These are phyloP conservation scores for Cryptosporidium sp. DNA, from an alignment of 169 alveolate species.

Conservation along the genomic window DNA sequence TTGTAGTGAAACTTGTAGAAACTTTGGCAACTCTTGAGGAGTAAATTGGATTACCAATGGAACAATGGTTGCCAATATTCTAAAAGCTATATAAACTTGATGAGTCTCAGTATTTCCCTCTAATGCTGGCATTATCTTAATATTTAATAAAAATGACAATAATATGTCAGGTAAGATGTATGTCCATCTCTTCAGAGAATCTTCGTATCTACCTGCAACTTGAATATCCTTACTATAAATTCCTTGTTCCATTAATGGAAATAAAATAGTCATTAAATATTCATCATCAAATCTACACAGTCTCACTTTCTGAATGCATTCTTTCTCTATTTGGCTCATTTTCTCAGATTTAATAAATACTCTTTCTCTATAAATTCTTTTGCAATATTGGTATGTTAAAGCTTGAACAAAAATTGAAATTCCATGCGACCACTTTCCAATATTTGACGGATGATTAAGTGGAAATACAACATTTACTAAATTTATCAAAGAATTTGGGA, in stretches of 20 bases:
- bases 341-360: background rate
- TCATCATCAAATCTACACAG: constrained; percentile 72
- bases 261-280: constrained; percentile 23
- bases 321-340: background rate
- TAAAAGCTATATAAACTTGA: constrained; percentile 58
- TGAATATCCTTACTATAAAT: constrained; percentile 62
- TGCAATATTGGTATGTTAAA: constrained; percentile 68
- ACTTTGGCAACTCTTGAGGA: constrained; percentile 47
- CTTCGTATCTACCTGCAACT: constrained; percentile 55
- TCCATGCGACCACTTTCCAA: constrained; percentile 67
- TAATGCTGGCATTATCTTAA: constrained; percentile 57
- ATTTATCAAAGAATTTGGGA: constrained; percentile 2
- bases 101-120: constrained; percentile 55
- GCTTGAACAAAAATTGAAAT: constrained; percentile 63
- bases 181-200: constrained; percentile 66
- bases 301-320: background rate
- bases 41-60: constrained; percentile 62
- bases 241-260: constrained; percentile 72
- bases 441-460: constrained; percentile 51
- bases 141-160: constrained; percentile 24
- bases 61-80: constrained; percentile 43
- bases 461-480: constrained; percentile 28
- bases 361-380: constrained; percentile 62
- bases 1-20: constrained; percentile 38
- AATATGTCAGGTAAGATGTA: constrained; percentile 55